Percentiles rank a stretch among this genome's conserved stretches.
Conservation (phyloP, 805 yeast genomes). For the Dipodascus geniculatus region DNA sequence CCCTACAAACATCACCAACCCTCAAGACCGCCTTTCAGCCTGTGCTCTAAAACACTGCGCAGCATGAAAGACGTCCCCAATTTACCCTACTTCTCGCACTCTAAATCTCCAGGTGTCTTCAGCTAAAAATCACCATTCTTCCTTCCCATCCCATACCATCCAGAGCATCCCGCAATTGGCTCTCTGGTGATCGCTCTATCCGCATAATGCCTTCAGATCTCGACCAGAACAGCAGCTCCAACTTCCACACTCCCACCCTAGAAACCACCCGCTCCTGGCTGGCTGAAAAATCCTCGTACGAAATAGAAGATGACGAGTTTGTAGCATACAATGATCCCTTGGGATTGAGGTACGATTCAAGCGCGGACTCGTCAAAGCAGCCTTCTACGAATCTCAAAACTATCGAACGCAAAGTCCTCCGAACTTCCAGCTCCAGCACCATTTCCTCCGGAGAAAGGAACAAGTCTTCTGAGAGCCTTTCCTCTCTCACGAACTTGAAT, state of each 20-base stretch:
- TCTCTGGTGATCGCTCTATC: background rate
- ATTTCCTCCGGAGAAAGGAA: background rate
- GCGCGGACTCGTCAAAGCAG: background rate
- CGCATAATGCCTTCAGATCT: background rate
- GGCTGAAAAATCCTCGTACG: slow-evolving; percentile 14
- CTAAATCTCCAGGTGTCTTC: background rate
- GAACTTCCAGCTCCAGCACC: background rate
- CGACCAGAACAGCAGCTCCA: background rate
- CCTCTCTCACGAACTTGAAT: slow-evolving; percentile 2
- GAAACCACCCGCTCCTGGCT: slow-evolving; percentile 11
- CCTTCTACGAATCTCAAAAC: background rate
- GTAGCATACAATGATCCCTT: background rate
- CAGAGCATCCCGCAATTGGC: background rate
- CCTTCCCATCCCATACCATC: background rate
- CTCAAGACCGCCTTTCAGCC: too few relatives aligned
- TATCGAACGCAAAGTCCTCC: background rate
- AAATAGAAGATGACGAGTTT: slow-evolving; percentile 2
- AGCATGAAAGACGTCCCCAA: too few relatives aligned
- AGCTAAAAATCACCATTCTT: background rate
- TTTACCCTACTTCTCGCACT: background rate
- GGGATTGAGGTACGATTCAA: background rate
- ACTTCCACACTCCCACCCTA: slow-evolving; percentile 14
- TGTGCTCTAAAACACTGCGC: too few relatives aligned
- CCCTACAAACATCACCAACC: too few relatives aligned
- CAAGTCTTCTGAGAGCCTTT: slow-evolving; percentile 4